phyloP scores from a whole-genome alignment of 805 yeast genomes.

The Barnettozyma californica region DNA sequence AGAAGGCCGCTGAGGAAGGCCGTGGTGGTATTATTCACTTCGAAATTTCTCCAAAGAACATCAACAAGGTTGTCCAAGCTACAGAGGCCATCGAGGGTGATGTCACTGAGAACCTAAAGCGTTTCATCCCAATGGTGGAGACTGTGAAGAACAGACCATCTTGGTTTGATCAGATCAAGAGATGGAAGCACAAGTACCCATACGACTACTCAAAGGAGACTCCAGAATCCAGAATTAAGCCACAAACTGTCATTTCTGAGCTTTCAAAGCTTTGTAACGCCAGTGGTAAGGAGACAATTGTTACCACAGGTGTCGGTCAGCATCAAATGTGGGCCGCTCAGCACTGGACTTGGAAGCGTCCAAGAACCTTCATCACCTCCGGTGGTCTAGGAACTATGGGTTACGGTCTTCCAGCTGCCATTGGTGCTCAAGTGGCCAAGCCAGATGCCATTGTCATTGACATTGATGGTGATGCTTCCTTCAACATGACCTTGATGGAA shows the following conservation, averaged over 20 bases:
- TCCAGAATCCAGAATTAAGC: constrained; percentile 76
- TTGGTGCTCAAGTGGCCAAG: constrained; percentile 95
- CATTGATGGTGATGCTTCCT: constrained; percentile 98
- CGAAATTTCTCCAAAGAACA: constrained; percentile 94
- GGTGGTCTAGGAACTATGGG: constrained; percentile 99
- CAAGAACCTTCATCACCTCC: constrained; percentile 93
- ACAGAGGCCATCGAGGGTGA: constrained; percentile 97
- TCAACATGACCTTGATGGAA: constrained; percentile 95
- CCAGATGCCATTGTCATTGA: constrained; percentile 95
- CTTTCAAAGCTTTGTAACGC: constrained; percentile 65
- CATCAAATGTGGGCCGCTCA: constrained; percentile 99
- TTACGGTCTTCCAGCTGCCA: constrained; percentile 93
- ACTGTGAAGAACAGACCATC: constrained; percentile 62
- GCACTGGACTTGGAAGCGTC: constrained; percentile 89
- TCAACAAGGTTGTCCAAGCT: constrained; percentile 94
- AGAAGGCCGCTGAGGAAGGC: constrained; percentile 76
- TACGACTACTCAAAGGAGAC: constrained; percentile 78
- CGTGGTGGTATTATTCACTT: constrained; percentile 97
- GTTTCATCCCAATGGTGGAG: constrained; percentile 66
- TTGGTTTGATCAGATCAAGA: constrained; percentile 71
- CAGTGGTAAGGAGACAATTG: constrained; percentile 68
- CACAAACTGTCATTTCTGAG: constrained; percentile 84
- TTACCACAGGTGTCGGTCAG: constrained; percentile 98
- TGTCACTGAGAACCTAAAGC: constrained; percentile 69
- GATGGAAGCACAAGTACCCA: constrained; percentile 86